Percentiles rank a stretch among this genome's conserved stretches.
These are phyloP conservation scores for Camelina neglecta DNA, from an alignment of 345 rosid genomes.

Conservation along the genomic window DNA sequence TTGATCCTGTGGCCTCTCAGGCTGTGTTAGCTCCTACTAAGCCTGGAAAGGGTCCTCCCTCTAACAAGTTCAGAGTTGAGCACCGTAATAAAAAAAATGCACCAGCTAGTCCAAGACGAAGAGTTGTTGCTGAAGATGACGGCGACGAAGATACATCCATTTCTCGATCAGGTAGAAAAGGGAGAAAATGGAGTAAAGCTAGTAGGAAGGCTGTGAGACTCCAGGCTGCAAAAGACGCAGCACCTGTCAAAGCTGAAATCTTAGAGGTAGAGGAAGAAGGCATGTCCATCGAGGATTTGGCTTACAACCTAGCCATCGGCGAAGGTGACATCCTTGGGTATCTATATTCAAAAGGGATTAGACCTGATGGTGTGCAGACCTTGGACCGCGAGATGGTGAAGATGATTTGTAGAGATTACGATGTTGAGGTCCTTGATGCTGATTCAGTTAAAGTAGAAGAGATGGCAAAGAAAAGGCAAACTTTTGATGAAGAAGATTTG, in stretches of 20 bases:
- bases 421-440: constrained; percentile 87
- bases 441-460: constrained; percentile 77
- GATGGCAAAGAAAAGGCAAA: constrained; percentile 89
- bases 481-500: constrained; percentile 83
- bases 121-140: constrained; percentile 55
- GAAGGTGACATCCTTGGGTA: constrained; percentile 95
- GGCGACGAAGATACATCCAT: constrained; percentile 79
- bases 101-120: constrained; percentile 66
- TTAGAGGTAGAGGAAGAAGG: constrained; percentile 92
- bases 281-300: constrained; percentile 89
- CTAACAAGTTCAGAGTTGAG: constrained; percentile 76
- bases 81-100: constrained; percentile 61
- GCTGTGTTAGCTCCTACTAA: constrained; percentile 78
- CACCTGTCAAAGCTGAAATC: constrained; percentile 95
- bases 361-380: constrained; percentile 95
- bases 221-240: constrained; percentile 92
- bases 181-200: constrained; percentile 99
- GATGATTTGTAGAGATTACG: constrained; percentile 87
- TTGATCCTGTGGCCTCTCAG: constrained; percentile 73
- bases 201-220: constrained; percentile 90
- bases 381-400: constrained; percentile 92
- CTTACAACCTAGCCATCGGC: constrained; percentile 69
- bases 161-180: constrained; percentile 80
- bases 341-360: constrained; percentile 86
- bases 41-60: constrained; percentile 76